Percentiles rank a stretch among this genome's conserved stretches.
Conservation (phyloP, 305 asterid genomes). For the Fraxinus ornus region DNA sequence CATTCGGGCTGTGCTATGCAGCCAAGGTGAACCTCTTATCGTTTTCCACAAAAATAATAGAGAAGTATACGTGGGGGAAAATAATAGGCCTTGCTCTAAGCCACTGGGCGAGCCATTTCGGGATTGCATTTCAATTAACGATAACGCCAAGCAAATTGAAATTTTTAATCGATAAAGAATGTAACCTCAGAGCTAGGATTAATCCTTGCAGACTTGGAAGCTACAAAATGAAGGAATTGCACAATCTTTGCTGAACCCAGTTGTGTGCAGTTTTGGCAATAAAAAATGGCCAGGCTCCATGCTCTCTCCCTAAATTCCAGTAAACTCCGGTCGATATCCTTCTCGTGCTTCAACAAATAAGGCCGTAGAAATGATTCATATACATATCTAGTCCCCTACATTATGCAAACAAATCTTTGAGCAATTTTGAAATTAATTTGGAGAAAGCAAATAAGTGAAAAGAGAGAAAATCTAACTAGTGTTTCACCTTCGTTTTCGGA, state of each 20-base stretch:
- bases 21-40: not conserved
- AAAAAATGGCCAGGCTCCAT: conserved; percentile 71
- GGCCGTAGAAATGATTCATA: conserved; percentile 68
- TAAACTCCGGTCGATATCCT: conserved; percentile 60
- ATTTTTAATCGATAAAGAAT: not conserved
- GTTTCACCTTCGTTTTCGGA: conserved; percentile 72
- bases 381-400: conserved; percentile 62
- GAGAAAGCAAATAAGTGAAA: not conserved
- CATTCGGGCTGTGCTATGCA: not conserved
- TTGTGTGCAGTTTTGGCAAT: conserved; percentile 79
- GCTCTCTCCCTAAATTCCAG: conserved; percentile 61
- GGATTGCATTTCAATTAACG: not conserved
- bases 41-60: not conserved
- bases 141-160: not conserved
- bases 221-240: conserved; percentile 49
- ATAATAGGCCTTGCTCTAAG: not conserved
- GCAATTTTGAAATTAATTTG: not conserved
- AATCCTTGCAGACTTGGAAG: conserved; percentile 40
- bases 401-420: not conserved
- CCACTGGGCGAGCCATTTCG: not conserved
- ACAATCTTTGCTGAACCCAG: conserved; percentile 65
- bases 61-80: not conserved
- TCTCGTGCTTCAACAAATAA: conserved; percentile 54
- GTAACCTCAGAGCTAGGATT: conserved; percentile 43
- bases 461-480: not conserved